Percentiles rank a stretch among this genome's conserved stretches.
Conservation (phyloP, 108 stramenopile genomes). For the Craspedostauros australis region DNA sequence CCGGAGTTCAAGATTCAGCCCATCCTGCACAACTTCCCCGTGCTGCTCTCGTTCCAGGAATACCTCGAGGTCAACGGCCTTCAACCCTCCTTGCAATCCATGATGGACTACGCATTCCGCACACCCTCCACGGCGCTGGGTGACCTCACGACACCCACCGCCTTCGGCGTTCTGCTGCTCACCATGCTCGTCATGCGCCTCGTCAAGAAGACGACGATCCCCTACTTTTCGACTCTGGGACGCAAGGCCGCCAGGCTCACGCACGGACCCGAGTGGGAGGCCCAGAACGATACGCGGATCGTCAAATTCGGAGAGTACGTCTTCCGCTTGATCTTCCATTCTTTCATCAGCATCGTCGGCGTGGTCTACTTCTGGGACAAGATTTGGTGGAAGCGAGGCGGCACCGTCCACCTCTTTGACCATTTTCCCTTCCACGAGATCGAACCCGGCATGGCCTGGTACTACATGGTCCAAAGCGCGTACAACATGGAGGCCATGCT, state of each 20-base stretch:
- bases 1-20: constrained; percentile 12
- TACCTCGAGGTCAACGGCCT: background rate
- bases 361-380: constrained; percentile 55
- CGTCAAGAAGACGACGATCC: constrained; percentile 52
- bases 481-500: constrained; percentile 84
- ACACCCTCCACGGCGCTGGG: constrained; percentile 44
- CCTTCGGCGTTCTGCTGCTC: constrained; percentile 21
- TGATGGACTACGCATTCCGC: constrained; percentile 41
- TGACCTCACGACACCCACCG: constrained; percentile 29
- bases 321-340: constrained; percentile 71
- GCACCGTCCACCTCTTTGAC: constrained; percentile 47
- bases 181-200: constrained; percentile 44
- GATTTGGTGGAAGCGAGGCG: constrained; percentile 55
- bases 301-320: constrained; percentile 86
- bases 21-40: constrained; percentile 8
- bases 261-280: constrained; percentile 63
- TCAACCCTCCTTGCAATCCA: background rate
- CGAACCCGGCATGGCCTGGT: constrained; percentile 79
- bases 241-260: constrained; percentile 41
- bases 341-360: constrained; percentile 49
- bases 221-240: constrained; percentile 54
- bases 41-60: constrained; percentile 14
- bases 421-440: constrained; percentile 63
- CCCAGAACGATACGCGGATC: constrained; percentile 53
- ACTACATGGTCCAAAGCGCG: constrained; percentile 74